Evolutionary conservation across 176 grass and related monocot genomes (phyloP).

Genomic region (Oryza punctata): DNA sequence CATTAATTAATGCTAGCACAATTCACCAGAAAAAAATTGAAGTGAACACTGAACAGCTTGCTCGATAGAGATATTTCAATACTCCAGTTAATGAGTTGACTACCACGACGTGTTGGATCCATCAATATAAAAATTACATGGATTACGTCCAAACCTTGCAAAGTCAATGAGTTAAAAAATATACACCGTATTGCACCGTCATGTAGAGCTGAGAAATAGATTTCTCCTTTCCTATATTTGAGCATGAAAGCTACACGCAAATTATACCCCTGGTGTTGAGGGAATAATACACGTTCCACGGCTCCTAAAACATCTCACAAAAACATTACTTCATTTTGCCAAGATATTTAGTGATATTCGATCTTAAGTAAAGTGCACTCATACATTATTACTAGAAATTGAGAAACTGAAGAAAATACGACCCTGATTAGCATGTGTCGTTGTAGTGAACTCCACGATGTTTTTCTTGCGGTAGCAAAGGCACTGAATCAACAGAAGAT

Average conservation of each 20-base stretch:
- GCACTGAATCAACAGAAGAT: too few relatives aligned
- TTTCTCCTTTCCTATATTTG: neutral
- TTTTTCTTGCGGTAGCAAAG: too few relatives aligned
- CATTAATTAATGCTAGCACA: neutral
- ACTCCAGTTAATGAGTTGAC: neutral
- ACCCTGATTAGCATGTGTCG: too few relatives aligned
- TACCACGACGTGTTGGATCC: neutral
- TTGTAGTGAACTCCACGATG: too few relatives aligned
- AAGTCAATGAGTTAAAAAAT: neutral
- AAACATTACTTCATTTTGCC: neutral
- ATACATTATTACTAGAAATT: too few relatives aligned
- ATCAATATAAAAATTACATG: neutral
- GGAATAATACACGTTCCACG: neutral
- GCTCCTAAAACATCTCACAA: too few relatives aligned
- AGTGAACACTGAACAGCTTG: neutral
- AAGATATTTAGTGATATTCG: too few relatives aligned
- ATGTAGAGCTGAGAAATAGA: neutral
- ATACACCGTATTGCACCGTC: neutral
- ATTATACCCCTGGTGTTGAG: neutral
- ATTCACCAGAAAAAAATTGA: neutral
- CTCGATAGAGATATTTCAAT: too few relatives aligned
- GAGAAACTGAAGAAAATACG: too few relatives aligned
- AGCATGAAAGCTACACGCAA: neutral
- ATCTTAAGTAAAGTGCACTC: too few relatives aligned
- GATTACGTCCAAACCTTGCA: neutral